A percentile compares a stretch with the other conserved stretches of the same genome.
These are phyloP conservation scores for Aspergillus aculeatinus DNA, from an alignment of 2,329 filamentous ascomycete genomes.

Conservation along the genomic window DNA sequence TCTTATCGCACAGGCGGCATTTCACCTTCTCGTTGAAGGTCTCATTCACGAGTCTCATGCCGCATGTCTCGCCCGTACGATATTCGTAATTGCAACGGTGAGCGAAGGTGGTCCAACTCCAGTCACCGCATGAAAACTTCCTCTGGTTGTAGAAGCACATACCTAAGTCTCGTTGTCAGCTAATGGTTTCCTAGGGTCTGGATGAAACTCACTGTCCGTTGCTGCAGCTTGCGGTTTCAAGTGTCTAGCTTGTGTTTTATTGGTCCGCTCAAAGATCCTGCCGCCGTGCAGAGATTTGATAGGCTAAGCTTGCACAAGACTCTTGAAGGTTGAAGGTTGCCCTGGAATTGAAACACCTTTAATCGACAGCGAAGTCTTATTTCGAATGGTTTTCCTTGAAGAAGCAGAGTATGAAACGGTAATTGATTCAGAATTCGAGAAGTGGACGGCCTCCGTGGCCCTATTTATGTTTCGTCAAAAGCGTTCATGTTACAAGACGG, in stretches of 20 bases:
- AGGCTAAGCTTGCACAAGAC: conserved; percentile 30
- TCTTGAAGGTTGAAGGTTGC: conserved; percentile 21
- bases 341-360: conserved; percentile 27
- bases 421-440: conserved; percentile 28
- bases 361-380: conserved; percentile 18
- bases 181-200: conserved; percentile 18
- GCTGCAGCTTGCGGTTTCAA: conserved; percentile 37
- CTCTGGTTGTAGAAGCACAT: conserved; percentile 98
- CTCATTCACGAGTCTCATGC: conserved; percentile 82
- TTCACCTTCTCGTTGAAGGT: conserved; percentile 63
- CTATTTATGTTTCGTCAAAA: conserved; percentile 44
- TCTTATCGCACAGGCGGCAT: conserved; percentile 86
- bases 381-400: conserved; percentile 24
- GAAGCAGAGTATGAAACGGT: conserved; percentile 33
- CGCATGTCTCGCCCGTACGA: conserved; percentile 93
- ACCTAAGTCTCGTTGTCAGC: conserved; percentile 40
- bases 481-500: conserved; percentile 26
- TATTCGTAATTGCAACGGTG: conserved; percentile 93
- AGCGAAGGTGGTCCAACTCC: conserved; percentile 91
- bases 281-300: conserved; percentile 33
- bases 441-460: conserved; percentile 28
- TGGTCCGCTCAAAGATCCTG: conserved; percentile 29
- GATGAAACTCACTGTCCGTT: conserved; percentile 36
- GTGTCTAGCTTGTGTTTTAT: conserved; percentile 28
- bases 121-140: conserved; percentile 81